phyloP scores from a whole-genome alignment of 2,329 filamentous ascomycete species.

The Pseudocercospora crystallina region DNA sequence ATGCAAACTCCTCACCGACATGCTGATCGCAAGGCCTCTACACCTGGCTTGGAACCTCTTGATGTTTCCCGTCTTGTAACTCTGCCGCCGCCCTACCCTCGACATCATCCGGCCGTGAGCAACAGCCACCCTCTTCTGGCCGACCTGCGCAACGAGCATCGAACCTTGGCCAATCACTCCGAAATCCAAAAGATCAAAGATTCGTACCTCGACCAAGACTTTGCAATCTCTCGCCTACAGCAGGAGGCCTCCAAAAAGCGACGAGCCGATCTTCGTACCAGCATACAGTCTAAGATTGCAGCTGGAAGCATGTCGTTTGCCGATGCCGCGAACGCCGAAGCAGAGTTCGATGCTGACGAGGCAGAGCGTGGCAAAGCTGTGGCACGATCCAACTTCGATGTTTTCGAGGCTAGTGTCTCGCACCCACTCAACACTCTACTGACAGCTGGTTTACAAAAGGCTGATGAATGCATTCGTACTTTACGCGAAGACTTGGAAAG shows the following conservation, averaged over 20 bases:
- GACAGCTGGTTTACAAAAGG: slow-evolving; percentile 69
- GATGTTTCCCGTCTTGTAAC: slow-evolving; percentile 93
- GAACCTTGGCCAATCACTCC: slow-evolving; percentile 70
- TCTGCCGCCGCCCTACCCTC: slow-evolving; percentile 87
- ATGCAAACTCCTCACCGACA: slow-evolving; percentile 32
- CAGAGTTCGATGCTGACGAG: slow-evolving; percentile 70
- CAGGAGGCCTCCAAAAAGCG: slow-evolving; percentile 33
- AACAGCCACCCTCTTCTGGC: slow-evolving; percentile 92
- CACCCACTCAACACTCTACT: slow-evolving; percentile 79
- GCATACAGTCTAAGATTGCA: slow-evolving; percentile 76
- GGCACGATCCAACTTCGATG: slow-evolving; percentile 77
- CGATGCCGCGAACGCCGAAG: slow-evolving; percentile 74
- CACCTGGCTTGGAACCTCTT: slow-evolving; percentile 43
- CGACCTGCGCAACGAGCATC: slow-evolving; percentile 70
- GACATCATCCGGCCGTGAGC: slow-evolving; percentile 92
- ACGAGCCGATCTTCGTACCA: slow-evolving; percentile 26
- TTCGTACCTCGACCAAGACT: slow-evolving; percentile 32
- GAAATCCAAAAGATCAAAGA: slow-evolving; percentile 59
- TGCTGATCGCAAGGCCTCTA: slow-evolving; percentile 23
- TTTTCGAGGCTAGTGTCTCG: slow-evolving; percentile 80
- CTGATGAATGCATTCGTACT: slow-evolving; percentile 75
- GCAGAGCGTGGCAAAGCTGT: slow-evolving; percentile 68
- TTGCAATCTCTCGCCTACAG: slow-evolving; percentile 47
- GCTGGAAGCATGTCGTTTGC: slow-evolving; percentile 77
- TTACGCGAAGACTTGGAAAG: slow-evolving; percentile 71